Percentiles rank a stretch among this genome's conserved stretches.
These are phyloP conservation scores for Saccharomycopsis crataegensis DNA, from an alignment of 1,139 yeast genomes.

Conservation along the genomic window DNA sequence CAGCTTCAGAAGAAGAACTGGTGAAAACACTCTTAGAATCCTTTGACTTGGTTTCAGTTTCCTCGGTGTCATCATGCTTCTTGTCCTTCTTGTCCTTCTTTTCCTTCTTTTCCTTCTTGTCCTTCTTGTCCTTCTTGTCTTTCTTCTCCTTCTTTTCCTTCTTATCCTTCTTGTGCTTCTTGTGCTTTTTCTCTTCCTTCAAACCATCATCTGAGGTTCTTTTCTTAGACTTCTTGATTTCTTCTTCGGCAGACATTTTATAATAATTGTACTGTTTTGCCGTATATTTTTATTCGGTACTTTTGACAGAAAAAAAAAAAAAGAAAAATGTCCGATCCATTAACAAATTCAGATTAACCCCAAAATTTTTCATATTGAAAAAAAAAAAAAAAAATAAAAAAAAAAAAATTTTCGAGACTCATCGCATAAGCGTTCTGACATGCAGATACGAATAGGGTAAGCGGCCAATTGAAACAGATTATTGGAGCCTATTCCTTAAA, in stretches of 20 bases:
- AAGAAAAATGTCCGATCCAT: no score
- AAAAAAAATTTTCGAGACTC: no score
- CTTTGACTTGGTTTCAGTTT: neutral
- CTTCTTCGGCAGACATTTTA: conserved; percentile 14
- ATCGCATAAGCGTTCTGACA: no score
- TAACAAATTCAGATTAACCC: no score
- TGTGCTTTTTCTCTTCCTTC: conserved; percentile 37
- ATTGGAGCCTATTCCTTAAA: no score
- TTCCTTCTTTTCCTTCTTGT: conserved; percentile 34
- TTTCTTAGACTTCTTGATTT: conserved; percentile 40
- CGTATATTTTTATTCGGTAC: no score
- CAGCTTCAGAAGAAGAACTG: conserved; percentile 25
- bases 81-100: conserved; percentile 32
- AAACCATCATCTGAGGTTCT: conserved; percentile 42
- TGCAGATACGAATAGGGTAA: no score
- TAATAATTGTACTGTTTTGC: no score
- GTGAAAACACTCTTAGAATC: neutral
- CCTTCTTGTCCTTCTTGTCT: conserved; percentile 34
- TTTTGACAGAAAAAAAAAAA: no score
- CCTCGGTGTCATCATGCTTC: conserved; percentile 12
- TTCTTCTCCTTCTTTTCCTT: conserved; percentile 39
- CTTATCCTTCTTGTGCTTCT: conserved; percentile 36
- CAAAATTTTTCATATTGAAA: no score
- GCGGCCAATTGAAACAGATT: no score
- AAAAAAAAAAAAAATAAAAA: no score